A percentile compares a stretch with the other conserved stretches of the same genome.
phyloP scores from a whole-genome alignment of 2,329 filamentous ascomycete genomes.

The Pestalotiopsis sp. region DNA sequence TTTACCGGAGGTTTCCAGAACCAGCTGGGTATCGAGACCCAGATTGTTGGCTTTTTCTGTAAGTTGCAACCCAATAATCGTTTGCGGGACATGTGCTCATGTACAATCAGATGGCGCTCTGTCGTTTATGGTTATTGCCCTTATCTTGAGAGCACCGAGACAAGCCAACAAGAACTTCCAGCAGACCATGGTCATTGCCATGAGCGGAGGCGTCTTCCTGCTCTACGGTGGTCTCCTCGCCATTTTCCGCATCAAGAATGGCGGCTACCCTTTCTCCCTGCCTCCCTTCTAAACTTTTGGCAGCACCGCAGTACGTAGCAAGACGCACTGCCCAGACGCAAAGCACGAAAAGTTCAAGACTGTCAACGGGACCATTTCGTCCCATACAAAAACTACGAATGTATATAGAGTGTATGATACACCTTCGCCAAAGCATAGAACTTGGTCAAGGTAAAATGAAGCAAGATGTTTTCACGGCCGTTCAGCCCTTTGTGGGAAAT shows the following conservation, averaged over 20 bases:
- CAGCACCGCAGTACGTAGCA: background rate
- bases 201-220: conserved; percentile 75
- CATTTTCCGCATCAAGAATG: conserved; percentile 93
- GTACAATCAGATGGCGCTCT: conserved; percentile 63
- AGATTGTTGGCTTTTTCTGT: conserved; percentile 94
- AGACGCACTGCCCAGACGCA: background rate
- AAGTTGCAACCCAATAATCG: conserved; percentile 44
- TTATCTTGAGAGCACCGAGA: conserved; percentile 90
- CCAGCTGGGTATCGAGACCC: conserved; percentile 92
- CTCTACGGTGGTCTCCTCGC: conserved; percentile 95
- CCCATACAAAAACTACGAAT: background rate
- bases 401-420: conserved; percentile 8
- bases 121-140: conserved; percentile 87
- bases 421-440: background rate
- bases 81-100: conserved; percentile 12
- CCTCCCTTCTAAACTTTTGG: conserved; percentile 74
- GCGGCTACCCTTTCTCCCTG: conserved; percentile 90
- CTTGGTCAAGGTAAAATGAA: background rate
- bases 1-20: conserved; percentile 92
- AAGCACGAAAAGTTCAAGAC: background rate
- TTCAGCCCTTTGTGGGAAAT: too few relatives aligned
- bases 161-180: conserved; percentile 78
- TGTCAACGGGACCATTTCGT: background rate
- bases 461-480: background rate
- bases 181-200: conserved; percentile 79